Percentiles rank a stretch among this genome's conserved stretches.
Evolutionary conservation across 805 yeast genomes (phyloP).

Genomic region (Myxozyma melibiosi): DNA sequence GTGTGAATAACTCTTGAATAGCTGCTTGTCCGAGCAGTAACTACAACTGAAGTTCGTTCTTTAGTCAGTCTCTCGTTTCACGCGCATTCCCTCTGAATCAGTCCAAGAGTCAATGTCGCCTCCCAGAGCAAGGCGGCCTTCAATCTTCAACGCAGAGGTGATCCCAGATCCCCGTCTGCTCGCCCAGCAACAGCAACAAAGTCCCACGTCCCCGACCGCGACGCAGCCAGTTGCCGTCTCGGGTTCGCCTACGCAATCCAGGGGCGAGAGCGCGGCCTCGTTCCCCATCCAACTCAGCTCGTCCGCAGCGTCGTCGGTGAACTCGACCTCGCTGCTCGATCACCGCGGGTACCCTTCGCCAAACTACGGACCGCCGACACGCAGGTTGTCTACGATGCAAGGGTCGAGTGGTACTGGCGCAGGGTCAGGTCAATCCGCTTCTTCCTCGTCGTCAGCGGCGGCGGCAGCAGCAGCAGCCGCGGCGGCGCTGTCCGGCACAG

Average conservation of each 20-base stretch:
- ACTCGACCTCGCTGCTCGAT: slow-evolving; percentile 25
- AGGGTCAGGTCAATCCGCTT: not conserved
- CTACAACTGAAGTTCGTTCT: too few species aligned
- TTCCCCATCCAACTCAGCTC: slow-evolving; percentile 1
- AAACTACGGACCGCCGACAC: slow-evolving; percentile 1
- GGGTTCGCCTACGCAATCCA: not conserved
- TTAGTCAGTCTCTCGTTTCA: too few species aligned
- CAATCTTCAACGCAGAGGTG: slow-evolving; percentile 18
- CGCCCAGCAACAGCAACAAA: slow-evolving; percentile 9
- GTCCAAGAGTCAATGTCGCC: slow-evolving; percentile 7
- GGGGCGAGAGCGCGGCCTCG: not conserved
- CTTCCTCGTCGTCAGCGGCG: not conserved
- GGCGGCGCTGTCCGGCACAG: slow-evolving; percentile 1
- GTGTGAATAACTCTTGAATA: too few species aligned
- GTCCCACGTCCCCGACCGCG: not conserved
- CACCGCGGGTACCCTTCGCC: slow-evolving; percentile 20
- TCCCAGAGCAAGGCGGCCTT: slow-evolving; percentile 10
- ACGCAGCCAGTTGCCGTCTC: not conserved
- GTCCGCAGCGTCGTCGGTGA: slow-evolving; percentile 19
- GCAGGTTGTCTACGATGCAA: slow-evolving; percentile 5
- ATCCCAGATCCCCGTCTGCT: slow-evolving; percentile 13
- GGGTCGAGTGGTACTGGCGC: not conserved
- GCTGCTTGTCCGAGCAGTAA: too few species aligned
- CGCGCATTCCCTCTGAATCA: too few species aligned
- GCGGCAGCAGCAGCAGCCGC: slow-evolving; percentile 2